Evolutionary conservation across 2,329 filamentous ascomycete species (phyloP).

Genomic region (Neonectria punicea): DNA sequence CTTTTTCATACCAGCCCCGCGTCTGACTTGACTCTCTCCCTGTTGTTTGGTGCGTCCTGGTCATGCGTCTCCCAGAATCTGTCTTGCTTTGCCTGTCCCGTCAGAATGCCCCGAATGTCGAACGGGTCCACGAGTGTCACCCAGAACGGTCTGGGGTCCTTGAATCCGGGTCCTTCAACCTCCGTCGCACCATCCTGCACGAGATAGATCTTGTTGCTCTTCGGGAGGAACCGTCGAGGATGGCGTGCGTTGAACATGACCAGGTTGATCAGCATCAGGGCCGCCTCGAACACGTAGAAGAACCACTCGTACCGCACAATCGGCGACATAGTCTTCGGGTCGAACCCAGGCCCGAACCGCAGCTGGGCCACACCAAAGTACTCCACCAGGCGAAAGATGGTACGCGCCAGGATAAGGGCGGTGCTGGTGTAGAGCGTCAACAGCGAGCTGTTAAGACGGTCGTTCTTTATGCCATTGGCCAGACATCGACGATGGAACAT

Average conservation of each 20-base stretch:
- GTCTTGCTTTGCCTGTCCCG: slow-evolving; percentile 46
- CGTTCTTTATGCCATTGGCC: slow-evolving; percentile 48
- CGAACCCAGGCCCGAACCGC: slow-evolving; percentile 51
- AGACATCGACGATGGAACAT: slow-evolving; percentile 60
- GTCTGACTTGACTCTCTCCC: slow-evolving; percentile 14
- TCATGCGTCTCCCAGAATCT: slow-evolving; percentile 49
- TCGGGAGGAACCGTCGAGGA: slow-evolving; percentile 62
- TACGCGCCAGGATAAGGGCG: slow-evolving; percentile 61
- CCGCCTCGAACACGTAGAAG: slow-evolving; percentile 68
- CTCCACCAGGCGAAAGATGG: slow-evolving; percentile 68
- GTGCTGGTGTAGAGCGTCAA: slow-evolving; percentile 63
- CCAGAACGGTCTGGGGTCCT: slow-evolving; percentile 57
- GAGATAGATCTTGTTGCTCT: slow-evolving; percentile 61
- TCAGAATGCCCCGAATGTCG: slow-evolving; percentile 50
- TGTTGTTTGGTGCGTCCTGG: background rate
- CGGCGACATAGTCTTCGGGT: slow-evolving; percentile 51
- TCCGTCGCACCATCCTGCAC: slow-evolving; percentile 60
- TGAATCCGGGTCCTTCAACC: slow-evolving; percentile 59
- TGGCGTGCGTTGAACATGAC: slow-evolving; percentile 62
- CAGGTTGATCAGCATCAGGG: slow-evolving; percentile 63
- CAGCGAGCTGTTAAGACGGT: slow-evolving; percentile 51
- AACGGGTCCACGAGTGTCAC: slow-evolving; percentile 56
- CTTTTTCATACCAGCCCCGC: slow-evolving; percentile 12
- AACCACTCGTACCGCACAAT: slow-evolving; percentile 68
- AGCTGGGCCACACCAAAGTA: slow-evolving; percentile 63